Base-by-base conservation (phyloP, 352 stramenopile genomes). In the Pythium guiyangense region DNA sequence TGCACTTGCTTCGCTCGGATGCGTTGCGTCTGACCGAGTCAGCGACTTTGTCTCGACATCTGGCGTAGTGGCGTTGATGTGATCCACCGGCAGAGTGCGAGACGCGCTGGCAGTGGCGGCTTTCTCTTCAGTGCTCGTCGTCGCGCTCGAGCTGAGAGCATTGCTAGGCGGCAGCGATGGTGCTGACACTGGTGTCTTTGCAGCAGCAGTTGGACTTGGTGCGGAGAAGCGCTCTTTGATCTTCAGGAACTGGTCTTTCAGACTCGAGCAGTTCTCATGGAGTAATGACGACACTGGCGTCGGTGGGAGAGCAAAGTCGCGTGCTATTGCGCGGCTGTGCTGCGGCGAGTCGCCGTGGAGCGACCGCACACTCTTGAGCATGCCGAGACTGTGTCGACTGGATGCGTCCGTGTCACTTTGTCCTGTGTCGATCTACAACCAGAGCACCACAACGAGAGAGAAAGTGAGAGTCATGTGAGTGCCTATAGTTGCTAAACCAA, bases 231-330 rank as follows among this genome's bases (percentile, higher is more conserved):
- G 71, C 40, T 92, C 79, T 54, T 88, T 88, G 56, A 92, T 88
- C 59, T 79, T 84, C 40, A 90, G 74, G 29, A 92, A 92, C 46
- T 92, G 82, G 42, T 92, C 82, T 29, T 86, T 88, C 8, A 92
- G 64, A 49, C 73, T 85, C n/a, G 73, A 79, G 59, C 82, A 88
- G 49, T 82, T 87, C 44, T 87, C 79, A 35, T 87, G 76, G 4
- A 67, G 54, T 1, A 84, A 53, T 1, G 68, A 67, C 6, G 74
- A 84, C 46, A 67, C 47, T 8, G 72, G 59, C n/a, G 69, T 49
- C 14, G 72, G 71, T 10, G 64, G 69, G 18, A 89, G 58, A 15
- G 79, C 64, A 60, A 89, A 89, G 42, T 87, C 79, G 45, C 76
- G 66, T 15, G 69, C 70, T 8, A 85, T 64, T n/a, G 72, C 75